Conservation (phyloP, 306 rosid species). For the Gillenia trifoliata region DNA sequence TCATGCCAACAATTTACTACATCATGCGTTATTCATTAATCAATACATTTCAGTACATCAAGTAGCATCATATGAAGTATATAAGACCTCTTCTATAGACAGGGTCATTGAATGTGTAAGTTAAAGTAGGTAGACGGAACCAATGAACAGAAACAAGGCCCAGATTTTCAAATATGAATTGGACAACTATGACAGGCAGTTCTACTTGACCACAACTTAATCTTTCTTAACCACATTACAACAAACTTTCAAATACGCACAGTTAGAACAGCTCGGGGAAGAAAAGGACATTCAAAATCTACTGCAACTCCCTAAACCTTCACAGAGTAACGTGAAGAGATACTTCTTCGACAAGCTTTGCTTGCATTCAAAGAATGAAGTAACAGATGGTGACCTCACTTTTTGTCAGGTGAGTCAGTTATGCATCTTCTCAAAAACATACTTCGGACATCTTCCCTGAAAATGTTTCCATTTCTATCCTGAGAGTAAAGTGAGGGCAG, state of each 20-base stretch:
- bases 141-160: not conserved
- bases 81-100: not conserved
- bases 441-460: not conserved
- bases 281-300: not conserved
- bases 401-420: not conserved
- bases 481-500: not conserved
- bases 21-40: too few species aligned
- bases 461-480: not conserved
- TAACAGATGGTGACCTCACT: constrained; percentile 4
- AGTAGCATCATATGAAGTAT: constrained; percentile 2
- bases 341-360: not conserved
- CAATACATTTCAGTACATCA: not conserved
- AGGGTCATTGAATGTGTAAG: not conserved
- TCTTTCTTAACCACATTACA: not conserved
- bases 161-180: not conserved
- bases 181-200: not conserved
- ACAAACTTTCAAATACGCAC: not conserved
- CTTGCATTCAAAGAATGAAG: not conserved
- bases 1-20: constrained; percentile 16
- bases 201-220: constrained; percentile 2
- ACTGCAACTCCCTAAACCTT: not conserved
- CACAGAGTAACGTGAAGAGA: not conserved
- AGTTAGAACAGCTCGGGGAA: not conserved
- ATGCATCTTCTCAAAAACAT: not conserved
- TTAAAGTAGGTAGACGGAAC: not conserved